These are phyloP conservation scores for Diatrype stigma DNA, from an alignment of 2,329 filamentous ascomycete genomes.

Conservation along the genomic window DNA sequence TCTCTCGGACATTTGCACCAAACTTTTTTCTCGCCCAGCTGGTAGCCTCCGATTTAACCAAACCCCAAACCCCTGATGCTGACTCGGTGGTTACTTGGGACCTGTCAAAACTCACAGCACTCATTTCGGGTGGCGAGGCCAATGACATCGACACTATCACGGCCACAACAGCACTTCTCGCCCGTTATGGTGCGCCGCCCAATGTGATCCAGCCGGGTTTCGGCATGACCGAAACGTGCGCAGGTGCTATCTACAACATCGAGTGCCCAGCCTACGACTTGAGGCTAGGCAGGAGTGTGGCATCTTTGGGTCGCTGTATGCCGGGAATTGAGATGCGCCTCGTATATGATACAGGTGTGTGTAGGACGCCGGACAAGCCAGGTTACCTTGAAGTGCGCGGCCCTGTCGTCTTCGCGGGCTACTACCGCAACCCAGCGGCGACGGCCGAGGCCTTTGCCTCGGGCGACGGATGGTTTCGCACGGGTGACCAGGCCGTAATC, in stretches of 20 bases:
- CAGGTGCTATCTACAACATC: conserved; percentile 40
- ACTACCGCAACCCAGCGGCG: conserved; percentile 56
- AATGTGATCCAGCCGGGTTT: conserved; percentile 38
- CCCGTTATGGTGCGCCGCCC: conserved; percentile 24
- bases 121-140: conserved; percentile 43
- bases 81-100: conserved; percentile 18
- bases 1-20: conserved; percentile 41
- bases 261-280: conserved; percentile 38
- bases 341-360: conserved; percentile 8
- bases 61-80: background rate
- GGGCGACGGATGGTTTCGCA: conserved; percentile 40
- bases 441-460: conserved; percentile 52
- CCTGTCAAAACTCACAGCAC: conserved; percentile 23
- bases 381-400: conserved; percentile 58
- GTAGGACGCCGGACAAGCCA: conserved; percentile 21
- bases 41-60: conserved; percentile 1
- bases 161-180: conserved; percentile 24
- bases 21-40: conserved; percentile 32
- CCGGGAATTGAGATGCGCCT: conserved; percentile 34
- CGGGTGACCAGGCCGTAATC: conserved; percentile 33
- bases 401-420: conserved; percentile 59
- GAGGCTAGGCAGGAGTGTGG: conserved; percentile 20
- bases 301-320: conserved; percentile 35
- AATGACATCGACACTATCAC: conserved; percentile 33
- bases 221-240: conserved; percentile 52